Percentiles rank a stretch among this genome's conserved stretches.
phyloP scores from a whole-genome alignment of 1,284 basidiomycete species.

The Fomitopsis betulina region DNA sequence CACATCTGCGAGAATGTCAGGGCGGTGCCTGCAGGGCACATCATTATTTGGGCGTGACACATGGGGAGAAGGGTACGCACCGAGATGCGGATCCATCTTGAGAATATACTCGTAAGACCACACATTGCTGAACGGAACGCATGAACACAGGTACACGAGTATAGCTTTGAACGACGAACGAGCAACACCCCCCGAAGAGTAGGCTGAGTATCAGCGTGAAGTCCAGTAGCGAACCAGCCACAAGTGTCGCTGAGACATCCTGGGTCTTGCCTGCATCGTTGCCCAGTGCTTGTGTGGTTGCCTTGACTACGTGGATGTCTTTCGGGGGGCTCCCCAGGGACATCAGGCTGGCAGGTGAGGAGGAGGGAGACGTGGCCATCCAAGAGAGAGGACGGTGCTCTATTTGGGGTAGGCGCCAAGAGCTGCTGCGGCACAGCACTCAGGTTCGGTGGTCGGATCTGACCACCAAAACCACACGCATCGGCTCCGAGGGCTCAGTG shows the following conservation, averaged over 20 bases:
- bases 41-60: not conserved
- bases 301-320: not conserved
- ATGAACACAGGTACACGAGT: not conserved
- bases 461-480: too few species aligned
- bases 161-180: constrained; percentile 40
- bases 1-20: constrained; percentile 83
- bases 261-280: not conserved
- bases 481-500: too few species aligned
- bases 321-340: not conserved
- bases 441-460: not conserved
- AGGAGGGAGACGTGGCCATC: not conserved
- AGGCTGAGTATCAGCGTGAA: constrained; percentile 48
- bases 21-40: constrained; percentile 56
- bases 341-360: not conserved
- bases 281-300: not conserved
- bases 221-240: constrained; percentile 38
- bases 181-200: constrained; percentile 80
- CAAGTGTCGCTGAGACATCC: constrained; percentile 12
- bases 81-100: constrained; percentile 62
- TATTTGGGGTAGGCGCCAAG: not conserved
- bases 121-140: constrained; percentile 48
- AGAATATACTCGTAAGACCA: constrained; percentile 69
- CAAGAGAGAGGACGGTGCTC: not conserved
- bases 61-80: constrained; percentile 33
- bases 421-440: not conserved